phyloP scores from a whole-genome alignment of 192 early-diverging fungal species.

The Lobosporangium transversale region DNA sequence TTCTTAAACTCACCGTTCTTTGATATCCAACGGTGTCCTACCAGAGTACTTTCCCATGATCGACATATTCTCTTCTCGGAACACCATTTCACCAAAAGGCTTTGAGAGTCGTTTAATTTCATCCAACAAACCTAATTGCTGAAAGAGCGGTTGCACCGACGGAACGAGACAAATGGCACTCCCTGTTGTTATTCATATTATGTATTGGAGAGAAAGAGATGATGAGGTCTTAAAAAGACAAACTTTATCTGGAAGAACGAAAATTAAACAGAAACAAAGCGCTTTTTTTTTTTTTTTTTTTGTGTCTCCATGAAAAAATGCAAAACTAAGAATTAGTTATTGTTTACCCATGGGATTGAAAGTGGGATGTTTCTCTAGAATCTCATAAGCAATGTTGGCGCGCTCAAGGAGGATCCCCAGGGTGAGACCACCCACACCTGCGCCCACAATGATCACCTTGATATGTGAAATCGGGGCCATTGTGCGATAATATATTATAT shows the following conservation, averaged over 20 bases:
- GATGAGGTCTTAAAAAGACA: too few species aligned
- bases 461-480: neutral
- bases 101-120: constrained; percentile 23
- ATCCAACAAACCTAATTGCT: constrained; percentile 25
- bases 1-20: constrained; percentile 38
- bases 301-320: neutral
- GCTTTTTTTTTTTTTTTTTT: neutral
- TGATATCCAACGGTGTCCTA: constrained; percentile 15
- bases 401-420: constrained; percentile 24
- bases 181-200: constrained; percentile 3
- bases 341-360: constrained; percentile 17
- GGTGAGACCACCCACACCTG: constrained; percentile 28
- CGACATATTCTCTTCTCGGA: constrained; percentile 16
- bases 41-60: constrained; percentile 14
- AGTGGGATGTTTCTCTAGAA: constrained; percentile 26
- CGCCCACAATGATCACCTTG: constrained; percentile 20
- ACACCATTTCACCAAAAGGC: constrained; percentile 28
- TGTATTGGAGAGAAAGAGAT: neutral
- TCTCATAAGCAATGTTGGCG: constrained; percentile 25
- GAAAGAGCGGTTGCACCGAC: constrained; percentile 23
- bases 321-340: constrained; percentile 1
- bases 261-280: too few species aligned
- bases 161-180: constrained; percentile 30
- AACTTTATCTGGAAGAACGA: too few species aligned
- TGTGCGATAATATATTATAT: neutral